Conservation (phyloP, 495 filamentous ascomycete genomes). For the Xylaria intraflava region DNA sequence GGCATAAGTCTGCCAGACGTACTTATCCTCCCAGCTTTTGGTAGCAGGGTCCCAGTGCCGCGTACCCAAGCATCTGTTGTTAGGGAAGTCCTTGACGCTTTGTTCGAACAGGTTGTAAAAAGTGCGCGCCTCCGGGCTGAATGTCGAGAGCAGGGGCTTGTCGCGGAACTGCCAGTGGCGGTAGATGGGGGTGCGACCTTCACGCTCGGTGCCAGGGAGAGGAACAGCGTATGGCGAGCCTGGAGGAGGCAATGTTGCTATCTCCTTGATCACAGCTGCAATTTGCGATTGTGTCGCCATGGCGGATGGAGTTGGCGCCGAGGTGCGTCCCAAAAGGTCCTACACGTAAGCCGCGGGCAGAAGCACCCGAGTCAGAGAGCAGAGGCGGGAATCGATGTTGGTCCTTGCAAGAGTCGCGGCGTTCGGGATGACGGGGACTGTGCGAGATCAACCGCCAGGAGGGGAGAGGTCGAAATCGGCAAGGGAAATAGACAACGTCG, state of each 20-base stretch:
- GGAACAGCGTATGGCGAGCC: conserved; percentile 59
- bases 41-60: conserved; percentile 71
- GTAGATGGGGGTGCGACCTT: conserved; percentile 70
- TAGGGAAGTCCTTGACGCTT: conserved; percentile 48
- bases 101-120: conserved; percentile 78
- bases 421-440: too few relatives aligned
- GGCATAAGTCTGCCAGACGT: conserved; percentile 77
- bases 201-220: conserved; percentile 64
- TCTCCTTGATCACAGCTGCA: conserved; percentile 33
- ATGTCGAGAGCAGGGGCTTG: conserved; percentile 60
- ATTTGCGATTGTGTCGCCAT: conserved; percentile 20
- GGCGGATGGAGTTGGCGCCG: background rate
- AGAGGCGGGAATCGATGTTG: background rate
- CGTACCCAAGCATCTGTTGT: conserved; percentile 67
- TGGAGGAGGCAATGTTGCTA: conserved; percentile 49
- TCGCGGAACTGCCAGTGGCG: conserved; percentile 73
- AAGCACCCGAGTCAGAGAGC: background rate
- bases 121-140: conserved; percentile 66
- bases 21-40: conserved; percentile 67
- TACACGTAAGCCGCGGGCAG: background rate
- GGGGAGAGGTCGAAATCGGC: background rate
- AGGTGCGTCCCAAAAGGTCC: too few relatives aligned
- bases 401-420: background rate
- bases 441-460: background rate
- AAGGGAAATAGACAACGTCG: background rate